phyloP scores from a whole-genome alignment of 2,329 filamentous ascomycete genomes.

The Alternaria brassicicola region DNA sequence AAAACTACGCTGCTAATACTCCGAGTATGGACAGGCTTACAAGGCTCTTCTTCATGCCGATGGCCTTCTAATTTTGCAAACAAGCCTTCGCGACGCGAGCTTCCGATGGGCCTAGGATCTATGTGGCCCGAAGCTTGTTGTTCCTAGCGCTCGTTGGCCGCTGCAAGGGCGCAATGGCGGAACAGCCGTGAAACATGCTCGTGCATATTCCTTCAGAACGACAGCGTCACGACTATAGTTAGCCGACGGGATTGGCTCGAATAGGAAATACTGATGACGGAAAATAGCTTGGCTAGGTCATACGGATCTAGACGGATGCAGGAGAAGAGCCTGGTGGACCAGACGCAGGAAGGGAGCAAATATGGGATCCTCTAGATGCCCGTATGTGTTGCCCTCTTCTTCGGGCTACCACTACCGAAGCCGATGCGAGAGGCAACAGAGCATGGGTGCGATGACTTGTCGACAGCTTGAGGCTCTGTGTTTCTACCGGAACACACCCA shows the following conservation, averaged over 20 bases:
- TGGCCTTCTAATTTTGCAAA: conserved; percentile 10
- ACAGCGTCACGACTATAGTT: conserved; percentile 19
- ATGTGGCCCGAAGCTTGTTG: conserved; percentile 22
- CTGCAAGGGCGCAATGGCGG: conserved; percentile 16
- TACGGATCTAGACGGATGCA: conserved; percentile 14
- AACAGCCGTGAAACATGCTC: conserved; percentile 29
- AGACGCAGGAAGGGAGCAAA: conserved; percentile 7
- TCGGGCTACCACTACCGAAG: not conserved
- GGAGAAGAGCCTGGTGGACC: not conserved
- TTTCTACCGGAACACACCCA: not conserved
- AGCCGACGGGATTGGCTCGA: conserved; percentile 13
- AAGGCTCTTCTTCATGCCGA: conserved; percentile 1
- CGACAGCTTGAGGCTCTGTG: conserved; percentile 5
- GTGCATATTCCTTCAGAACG: conserved; percentile 16
- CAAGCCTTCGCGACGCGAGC: conserved; percentile 20
- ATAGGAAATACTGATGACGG: conserved; percentile 8
- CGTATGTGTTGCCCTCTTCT: not conserved
- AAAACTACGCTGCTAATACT: not conserved
- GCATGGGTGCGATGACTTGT: not conserved
- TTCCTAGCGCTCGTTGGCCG: conserved; percentile 23
- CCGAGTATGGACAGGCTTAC: not conserved
- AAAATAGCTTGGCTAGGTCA: conserved; percentile 6
- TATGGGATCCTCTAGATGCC: not conserved
- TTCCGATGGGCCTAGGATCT: conserved; percentile 1
- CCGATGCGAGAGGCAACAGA: not conserved